These are phyloP conservation scores for Glutinoglossum americanum DNA, from an alignment of 495 filamentous ascomycete genomes.

Conservation along the genomic window DNA sequence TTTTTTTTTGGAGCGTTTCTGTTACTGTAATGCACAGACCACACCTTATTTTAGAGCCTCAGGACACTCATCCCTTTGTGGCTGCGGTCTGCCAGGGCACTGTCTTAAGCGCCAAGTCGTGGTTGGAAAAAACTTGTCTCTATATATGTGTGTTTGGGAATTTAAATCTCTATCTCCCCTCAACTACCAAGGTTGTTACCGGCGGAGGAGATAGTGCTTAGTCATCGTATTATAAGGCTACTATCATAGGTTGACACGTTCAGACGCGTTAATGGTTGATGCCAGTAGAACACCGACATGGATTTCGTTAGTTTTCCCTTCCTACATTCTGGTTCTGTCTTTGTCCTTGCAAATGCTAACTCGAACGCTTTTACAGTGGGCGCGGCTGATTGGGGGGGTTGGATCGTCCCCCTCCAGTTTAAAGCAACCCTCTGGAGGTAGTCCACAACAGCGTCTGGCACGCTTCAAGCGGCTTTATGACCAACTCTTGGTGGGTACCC, in stretches of 20 bases:
- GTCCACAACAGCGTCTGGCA: slow-evolving; percentile 67
- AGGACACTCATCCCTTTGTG: neutral
- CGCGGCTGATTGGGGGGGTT: slow-evolving; percentile 70
- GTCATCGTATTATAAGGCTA: neutral
- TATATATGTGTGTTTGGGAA: too few relatives aligned
- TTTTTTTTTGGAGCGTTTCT: neutral
- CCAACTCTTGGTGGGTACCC: slow-evolving; percentile 45
- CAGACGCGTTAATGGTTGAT: neutral
- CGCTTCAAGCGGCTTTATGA: slow-evolving; percentile 80
- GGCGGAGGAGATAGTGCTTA: too few relatives aligned
- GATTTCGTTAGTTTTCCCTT: slow-evolving; percentile 18
- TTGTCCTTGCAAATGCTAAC: neutral
- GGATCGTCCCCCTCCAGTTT: slow-evolving; percentile 33
- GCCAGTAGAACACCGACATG: slow-evolving; percentile 9
- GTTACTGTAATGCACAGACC: neutral
- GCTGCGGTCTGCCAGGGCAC: too few relatives aligned
- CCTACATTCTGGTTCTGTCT: slow-evolving; percentile 1
- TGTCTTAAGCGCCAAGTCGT: too few relatives aligned
- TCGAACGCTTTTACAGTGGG: slow-evolving; percentile 36
- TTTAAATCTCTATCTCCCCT: neutral
- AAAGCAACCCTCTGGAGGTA: slow-evolving; percentile 40
- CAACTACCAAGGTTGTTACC: neutral
- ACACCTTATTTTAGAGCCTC: neutral
- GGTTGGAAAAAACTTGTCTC: too few relatives aligned
- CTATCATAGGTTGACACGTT: neutral